phyloP scores from a whole-genome alignment of 1,284 basidiomycete genomes.

The Mrakiaceae sp. region DNA sequence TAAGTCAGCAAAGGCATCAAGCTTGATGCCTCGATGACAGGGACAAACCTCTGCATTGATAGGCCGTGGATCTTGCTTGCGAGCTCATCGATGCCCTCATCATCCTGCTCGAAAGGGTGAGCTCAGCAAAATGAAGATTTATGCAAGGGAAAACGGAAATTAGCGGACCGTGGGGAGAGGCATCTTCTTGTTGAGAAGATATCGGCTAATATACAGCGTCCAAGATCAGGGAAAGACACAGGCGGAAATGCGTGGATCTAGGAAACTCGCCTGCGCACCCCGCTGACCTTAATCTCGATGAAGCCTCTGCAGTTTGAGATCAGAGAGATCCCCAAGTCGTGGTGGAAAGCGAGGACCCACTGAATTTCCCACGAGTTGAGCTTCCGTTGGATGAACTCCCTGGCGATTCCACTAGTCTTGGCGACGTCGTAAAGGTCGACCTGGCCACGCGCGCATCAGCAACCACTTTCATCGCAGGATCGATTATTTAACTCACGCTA shows the following conservation, averaged over 20 bases:
- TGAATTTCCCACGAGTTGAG: slow-evolving; percentile 36
- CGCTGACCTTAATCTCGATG: slow-evolving; percentile 36
- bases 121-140: no score
- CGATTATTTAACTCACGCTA: background rate
- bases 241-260: slow-evolving; percentile 29
- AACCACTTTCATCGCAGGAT: background rate
- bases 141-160: no score
- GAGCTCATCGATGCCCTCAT: no score
- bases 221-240: no score
- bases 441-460: slow-evolving; percentile 21
- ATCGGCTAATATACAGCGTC: no score
- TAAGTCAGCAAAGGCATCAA: no score
- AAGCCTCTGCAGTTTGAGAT: slow-evolving; percentile 22
- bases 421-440: slow-evolving; percentile 36
- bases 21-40: no score
- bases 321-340: background rate
- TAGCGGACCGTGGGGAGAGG: no score
- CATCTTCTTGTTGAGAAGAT: no score
- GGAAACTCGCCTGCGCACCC: slow-evolving; percentile 38
- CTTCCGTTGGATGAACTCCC: slow-evolving; percentile 33
- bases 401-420: slow-evolving; percentile 27
- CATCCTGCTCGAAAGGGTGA: no score
- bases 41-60: no score
- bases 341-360: background rate
- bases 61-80: no score